Base-by-base conservation (phyloP, 78 protist species). In the Salpingoeca rosetta region DNA sequence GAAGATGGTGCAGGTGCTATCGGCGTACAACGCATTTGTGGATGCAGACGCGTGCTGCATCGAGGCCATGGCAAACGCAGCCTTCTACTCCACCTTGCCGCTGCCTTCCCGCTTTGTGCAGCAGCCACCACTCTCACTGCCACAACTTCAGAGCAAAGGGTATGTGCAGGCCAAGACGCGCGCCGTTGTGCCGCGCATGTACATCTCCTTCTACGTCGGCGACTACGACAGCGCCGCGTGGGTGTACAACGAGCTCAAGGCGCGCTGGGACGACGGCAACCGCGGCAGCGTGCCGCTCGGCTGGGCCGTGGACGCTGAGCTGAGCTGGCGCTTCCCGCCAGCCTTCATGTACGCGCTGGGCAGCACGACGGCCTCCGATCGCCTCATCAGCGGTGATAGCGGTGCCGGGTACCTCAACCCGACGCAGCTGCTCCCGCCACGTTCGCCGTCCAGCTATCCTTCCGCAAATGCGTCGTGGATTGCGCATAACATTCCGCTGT, bases 141-240 rank as follows among this genome's bases (percentile, higher is more conserved):
- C 40, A 7, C n/a, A 77, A 41, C 36, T 17, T 12, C n/a, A 22
- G n/a, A 41, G 56, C 17, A 17, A 7, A 17, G 81, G 81, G 7
- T 77, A 77, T 77, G 42, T 77, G 28, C 56, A 41, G 42, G 81
- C 40, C 7, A 17, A 77, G 42, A 77, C 42, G n/a, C 17, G 7
- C 81, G 28, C 7, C n/a, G 81, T 77, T 41, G 81, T 40, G 42
- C 81, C 56, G 42, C 40, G 42, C 7, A 24, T 40, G 36, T 80
- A 80, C 65, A 35, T 38, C 25, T 28, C 37, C 44, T 44, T 82
- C 22, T 82, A 82, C 76, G 72, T 44, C 26, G 85, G 85, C 27
- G 85, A 82, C 85, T 82, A 82, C 85, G 85, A 82, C 76, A 22
- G 73, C 25, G 85, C 85, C 3, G 51, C 85, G 44, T 82, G 85